A percentile compares a stretch with the other conserved stretches of the same genome.
Conservation (phyloP, 352 stramenopile genomes). For the Sclerospora graminicola region DNA sequence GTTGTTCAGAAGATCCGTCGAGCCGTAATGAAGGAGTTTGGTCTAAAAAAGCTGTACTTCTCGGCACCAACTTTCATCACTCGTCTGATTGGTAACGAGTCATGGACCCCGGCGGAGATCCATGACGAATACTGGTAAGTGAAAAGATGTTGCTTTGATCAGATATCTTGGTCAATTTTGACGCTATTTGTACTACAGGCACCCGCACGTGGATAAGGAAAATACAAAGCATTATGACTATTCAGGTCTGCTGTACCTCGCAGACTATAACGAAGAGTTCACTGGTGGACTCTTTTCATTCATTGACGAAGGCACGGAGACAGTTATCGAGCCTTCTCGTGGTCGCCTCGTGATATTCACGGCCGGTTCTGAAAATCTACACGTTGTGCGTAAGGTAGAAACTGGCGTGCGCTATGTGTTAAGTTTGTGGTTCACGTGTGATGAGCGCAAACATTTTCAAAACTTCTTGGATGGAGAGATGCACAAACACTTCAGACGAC, state of each 20-base stretch:
- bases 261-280: conserved; percentile 78
- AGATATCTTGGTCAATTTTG: not conserved
- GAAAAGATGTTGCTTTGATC: not conserved
- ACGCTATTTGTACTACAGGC: conserved; percentile 25
- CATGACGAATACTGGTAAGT: conserved; percentile 89
- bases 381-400: conserved; percentile 67
- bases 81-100: conserved; percentile 73
- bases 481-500: conserved; percentile 60
- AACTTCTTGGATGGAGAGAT: conserved; percentile 87
- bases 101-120: conserved; percentile 65
- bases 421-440: conserved; percentile 92
- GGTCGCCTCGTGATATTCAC: conserved; percentile 86
- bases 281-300: conserved; percentile 86
- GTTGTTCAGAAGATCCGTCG: conserved; percentile 75
- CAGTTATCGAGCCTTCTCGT: conserved; percentile 60
- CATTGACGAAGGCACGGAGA: conserved; percentile 63
- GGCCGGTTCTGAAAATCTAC: conserved; percentile 82
- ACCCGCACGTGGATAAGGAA: conserved; percentile 87
- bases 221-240: conserved; percentile 93
- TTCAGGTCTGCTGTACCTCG: conserved; percentile 85
- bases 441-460: conserved; percentile 70
- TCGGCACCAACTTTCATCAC: conserved; percentile 92
- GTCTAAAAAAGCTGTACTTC: conserved; percentile 76
- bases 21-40: conserved; percentile 73
- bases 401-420: conserved; percentile 80